These are phyloP conservation scores for Croton laevigatus DNA, from an alignment of 441 rosid genomes.

Conservation along the genomic window DNA sequence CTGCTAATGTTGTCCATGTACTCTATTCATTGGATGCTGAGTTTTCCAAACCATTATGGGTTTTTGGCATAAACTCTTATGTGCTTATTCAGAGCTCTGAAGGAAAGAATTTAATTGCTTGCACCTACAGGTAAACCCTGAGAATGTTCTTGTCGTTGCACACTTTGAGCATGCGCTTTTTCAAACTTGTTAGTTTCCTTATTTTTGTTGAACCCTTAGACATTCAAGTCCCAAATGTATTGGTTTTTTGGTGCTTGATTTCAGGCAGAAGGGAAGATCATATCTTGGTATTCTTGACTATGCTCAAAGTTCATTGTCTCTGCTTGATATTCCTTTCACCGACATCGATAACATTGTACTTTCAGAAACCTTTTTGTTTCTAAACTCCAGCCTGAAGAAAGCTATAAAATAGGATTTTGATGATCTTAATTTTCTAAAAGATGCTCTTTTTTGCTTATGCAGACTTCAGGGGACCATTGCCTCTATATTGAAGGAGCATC, in stretches of 20 bases:
- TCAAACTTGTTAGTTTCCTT: background rate
- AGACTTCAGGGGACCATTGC: constrained; percentile 63
- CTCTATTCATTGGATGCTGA: constrained; percentile 69
- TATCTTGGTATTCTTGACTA: constrained; percentile 74
- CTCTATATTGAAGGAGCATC: constrained; percentile 84
- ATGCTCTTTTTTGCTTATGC: constrained; percentile 24
- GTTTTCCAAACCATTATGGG: constrained; percentile 82
- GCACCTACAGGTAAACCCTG: constrained; percentile 67
- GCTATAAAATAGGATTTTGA: constrained; percentile 15
- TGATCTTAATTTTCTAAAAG: constrained; percentile 14
- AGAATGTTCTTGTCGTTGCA: constrained; percentile 16
- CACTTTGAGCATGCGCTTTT: background rate
- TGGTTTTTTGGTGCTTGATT: constrained; percentile 23
- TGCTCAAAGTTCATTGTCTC: constrained; percentile 54
- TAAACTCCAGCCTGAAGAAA: constrained; percentile 9
- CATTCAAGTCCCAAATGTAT: background rate
- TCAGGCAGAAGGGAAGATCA: constrained; percentile 86
- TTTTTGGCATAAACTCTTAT: constrained; percentile 76
- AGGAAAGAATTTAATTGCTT: constrained; percentile 62
- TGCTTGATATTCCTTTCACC: constrained; percentile 78
- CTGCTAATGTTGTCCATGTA: constrained; percentile 50
- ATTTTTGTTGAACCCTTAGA: background rate
- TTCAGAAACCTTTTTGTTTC: constrained; percentile 21
- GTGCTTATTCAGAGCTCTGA: constrained; percentile 53
- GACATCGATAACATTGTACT: constrained; percentile 72